Evolutionary conservation across 139 green algal genomes (phyloP).

Genomic region (Trebouxia sp.): DNA sequence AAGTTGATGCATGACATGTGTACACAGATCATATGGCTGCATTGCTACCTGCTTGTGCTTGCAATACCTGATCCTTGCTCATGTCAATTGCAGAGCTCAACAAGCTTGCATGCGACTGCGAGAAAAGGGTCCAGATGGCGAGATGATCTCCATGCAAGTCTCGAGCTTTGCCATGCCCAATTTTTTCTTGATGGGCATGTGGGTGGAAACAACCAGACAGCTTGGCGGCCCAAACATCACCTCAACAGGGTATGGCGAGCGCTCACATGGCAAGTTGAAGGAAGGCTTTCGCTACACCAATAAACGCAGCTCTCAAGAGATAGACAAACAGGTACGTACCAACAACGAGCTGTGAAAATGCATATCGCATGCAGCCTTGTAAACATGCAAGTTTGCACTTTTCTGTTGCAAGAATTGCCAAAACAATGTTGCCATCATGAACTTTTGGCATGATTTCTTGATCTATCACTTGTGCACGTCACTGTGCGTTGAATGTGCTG

Average conservation of each 20-base stretch:
- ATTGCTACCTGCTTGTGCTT: no score
- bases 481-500: no score
- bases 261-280: background rate
- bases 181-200: background rate
- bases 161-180: background rate
- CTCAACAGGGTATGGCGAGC: background rate
- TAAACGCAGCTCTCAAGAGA: background rate
- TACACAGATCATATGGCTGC: background rate
- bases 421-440: no score
- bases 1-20: no score
- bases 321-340: background rate
- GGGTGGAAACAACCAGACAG: background rate
- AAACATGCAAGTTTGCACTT: background rate
- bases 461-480: no score
- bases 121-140: background rate
- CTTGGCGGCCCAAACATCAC: constrained; percentile 1
- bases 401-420: background rate
- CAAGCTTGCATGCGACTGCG: background rate
- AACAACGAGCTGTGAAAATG: background rate
- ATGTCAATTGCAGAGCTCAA: background rate
- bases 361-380: background rate
- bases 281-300: background rate
- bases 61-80: no score
- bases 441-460: no score
- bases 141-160: background rate